A percentile compares a stretch with the other conserved stretches of the same genome.
Conservation (phyloP, 73 alveolate species). For the Tetrahymena borealis region DNA sequence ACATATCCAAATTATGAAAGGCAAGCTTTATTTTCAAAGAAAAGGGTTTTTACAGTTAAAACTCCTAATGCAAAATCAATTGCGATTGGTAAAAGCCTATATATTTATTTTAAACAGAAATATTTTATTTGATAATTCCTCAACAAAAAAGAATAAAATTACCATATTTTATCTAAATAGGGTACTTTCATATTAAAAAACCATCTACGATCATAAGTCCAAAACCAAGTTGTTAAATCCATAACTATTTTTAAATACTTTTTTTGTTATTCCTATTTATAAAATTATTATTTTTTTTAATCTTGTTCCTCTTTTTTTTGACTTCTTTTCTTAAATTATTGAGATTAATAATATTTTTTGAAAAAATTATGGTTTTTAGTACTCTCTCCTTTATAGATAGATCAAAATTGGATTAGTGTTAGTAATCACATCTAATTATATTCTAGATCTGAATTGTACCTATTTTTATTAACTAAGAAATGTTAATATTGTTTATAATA, state of each 20-base stretch:
- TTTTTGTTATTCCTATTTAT: not conserved
- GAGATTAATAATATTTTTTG: not conserved
- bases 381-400: no score
- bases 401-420: no score
- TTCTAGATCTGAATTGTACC: no score
- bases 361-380: not conserved
- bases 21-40: not conserved
- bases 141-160: not conserved
- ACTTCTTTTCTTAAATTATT: not conserved
- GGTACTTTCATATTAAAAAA: not conserved
- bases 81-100: not conserved
- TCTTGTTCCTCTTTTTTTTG: not conserved
- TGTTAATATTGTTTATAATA: no score
- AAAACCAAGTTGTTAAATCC: not conserved
- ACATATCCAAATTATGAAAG: not conserved
- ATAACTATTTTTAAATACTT: not conserved
- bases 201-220: slow-evolving; percentile 1
- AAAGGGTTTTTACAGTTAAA: not conserved
- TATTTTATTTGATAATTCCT: not conserved
- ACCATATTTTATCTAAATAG: not conserved
- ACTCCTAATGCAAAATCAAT: not conserved
- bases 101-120: not conserved
- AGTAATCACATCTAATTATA: no score
- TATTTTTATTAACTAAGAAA: no score
- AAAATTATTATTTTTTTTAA: not conserved